phyloP scores from a whole-genome alignment of 1,284 basidiomycete species.

The Apiotrichum sp. region DNA sequence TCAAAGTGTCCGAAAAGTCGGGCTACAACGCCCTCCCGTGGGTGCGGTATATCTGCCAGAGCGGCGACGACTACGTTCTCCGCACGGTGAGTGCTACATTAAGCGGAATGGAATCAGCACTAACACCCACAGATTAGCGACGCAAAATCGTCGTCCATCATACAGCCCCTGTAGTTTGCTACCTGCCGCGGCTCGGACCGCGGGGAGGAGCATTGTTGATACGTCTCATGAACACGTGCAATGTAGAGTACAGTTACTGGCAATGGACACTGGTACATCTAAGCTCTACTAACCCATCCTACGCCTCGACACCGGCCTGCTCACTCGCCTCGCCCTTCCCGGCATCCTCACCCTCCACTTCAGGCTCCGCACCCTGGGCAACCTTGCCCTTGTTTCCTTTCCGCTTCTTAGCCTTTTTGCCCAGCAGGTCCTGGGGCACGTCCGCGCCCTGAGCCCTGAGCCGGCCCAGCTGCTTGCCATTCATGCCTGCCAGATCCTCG shows the following conservation, averaged over 20 bases:
- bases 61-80: slow-evolving; percentile 80
- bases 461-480: slow-evolving; percentile 34
- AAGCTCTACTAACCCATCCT: neutral
- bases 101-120: neutral
- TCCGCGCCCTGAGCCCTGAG: slow-evolving; percentile 41
- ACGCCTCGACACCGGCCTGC: neutral
- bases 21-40: slow-evolving; percentile 68
- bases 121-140: slow-evolving; percentile 27
- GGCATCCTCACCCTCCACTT: neutral
- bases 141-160: slow-evolving; percentile 40
- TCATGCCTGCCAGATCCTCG: slow-evolving; percentile 12
- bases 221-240: neutral
- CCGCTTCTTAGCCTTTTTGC: slow-evolving; percentile 12
- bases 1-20: slow-evolving; percentile 98
- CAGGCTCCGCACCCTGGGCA: neutral
- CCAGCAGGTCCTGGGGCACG: slow-evolving; percentile 24
- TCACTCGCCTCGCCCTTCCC: neutral
- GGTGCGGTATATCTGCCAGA: slow-evolving; percentile 66
- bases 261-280: too few relatives aligned
- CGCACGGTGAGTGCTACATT: slow-evolving; percentile 28
- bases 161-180: slow-evolving; percentile 33
- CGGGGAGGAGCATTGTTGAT: slow-evolving; percentile 3
- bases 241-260: neutral
- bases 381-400: neutral
- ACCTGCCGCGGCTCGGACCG: neutral